Base-by-base conservation (phyloP, 305 asterid species). In the Euphrasia arctica region DNA sequence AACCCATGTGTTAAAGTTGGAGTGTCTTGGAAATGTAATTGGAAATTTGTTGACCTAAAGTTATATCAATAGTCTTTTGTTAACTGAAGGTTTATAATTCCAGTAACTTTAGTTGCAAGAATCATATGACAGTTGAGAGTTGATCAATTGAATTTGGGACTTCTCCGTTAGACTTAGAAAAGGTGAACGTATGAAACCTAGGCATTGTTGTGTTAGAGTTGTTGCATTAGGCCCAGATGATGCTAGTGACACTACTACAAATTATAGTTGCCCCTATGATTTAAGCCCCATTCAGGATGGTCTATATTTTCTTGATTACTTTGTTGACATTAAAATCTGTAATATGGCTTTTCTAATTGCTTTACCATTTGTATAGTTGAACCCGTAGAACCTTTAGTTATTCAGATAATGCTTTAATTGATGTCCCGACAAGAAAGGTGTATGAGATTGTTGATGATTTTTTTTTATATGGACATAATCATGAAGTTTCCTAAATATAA, bases 31-130 rank as follows among this genome's bases (percentile, higher is more conserved):
- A 60, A 28, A 25, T 61, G 66, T 51, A 54, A 52, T 7, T 65
- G 60, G 34, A 52, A 49, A 28, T 9, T 36, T 58, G 45, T 65
- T 27, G 42, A 54, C 34, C 32, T 54, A 62, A 50, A 25, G 36
- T 54, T 5, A 27, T 25, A 4, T 2, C 10, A 3, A 22, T 2
- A 22, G 59, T 27, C 6, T 54, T 25, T 54, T 54, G 36, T 10
- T 25, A 54, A 14, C 59, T 51, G 57, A 6, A 55, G 32, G 68
- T 61, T 67, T 45, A 45, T 64, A 63, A 47, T 11, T 13, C 52
- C 52, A 47, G 47, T 34, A 64, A 54, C 15, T 25, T 50, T 11
- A 61, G 34, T 65, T 42, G 62, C 65, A 15, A 18, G 42, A 25
- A 76, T 39, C 11, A 14, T 51, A 15, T 63, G 61, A 9, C 12